These are phyloP conservation scores for Solanum pinnatisectum DNA, from an alignment of 257 asterid species.

Conservation along the genomic window DNA sequence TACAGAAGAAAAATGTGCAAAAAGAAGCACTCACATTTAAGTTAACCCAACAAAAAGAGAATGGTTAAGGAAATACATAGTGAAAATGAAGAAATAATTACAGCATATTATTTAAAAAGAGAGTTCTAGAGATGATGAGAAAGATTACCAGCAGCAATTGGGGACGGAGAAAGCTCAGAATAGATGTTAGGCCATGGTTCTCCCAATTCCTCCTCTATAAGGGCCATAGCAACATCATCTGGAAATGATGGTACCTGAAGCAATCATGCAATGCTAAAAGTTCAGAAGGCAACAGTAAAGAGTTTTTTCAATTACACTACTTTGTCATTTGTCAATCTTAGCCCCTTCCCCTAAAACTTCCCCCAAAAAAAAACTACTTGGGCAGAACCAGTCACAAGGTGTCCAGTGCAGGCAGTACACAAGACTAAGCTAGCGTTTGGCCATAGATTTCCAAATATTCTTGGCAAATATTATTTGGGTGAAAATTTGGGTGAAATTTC, in stretches of 20 bases:
- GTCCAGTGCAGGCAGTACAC: not conserved
- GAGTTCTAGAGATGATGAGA: conserved; percentile 1
- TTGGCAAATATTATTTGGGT: too few species aligned
- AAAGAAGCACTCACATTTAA: not conserved
- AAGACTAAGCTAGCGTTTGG: not conserved
- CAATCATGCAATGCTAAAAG: not conserved
- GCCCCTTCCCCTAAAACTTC: not conserved
- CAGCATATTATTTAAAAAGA: not conserved
- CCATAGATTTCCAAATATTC: too few species aligned
- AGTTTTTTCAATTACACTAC: not conserved
- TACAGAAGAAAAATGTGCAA: not conserved
- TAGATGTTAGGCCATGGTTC: conserved; percentile 78
- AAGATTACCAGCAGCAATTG: conserved; percentile 95
- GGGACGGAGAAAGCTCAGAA: conserved; percentile 94
- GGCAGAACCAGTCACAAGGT: not conserved
- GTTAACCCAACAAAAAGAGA: not conserved
- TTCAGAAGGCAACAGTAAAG: not conserved
- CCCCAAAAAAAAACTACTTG: not conserved
- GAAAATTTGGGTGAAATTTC: too few species aligned
- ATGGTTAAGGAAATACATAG: not conserved
- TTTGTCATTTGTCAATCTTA: not conserved
- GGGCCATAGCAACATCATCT: conserved; percentile 98
- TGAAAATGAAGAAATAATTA: not conserved
- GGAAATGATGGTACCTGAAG: conserved; percentile 96
- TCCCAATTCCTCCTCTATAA: conserved; percentile 95